phyloP scores from a whole-genome alignment of 2,329 filamentous ascomycete genomes.

The Scytalidium lignicola region DNA sequence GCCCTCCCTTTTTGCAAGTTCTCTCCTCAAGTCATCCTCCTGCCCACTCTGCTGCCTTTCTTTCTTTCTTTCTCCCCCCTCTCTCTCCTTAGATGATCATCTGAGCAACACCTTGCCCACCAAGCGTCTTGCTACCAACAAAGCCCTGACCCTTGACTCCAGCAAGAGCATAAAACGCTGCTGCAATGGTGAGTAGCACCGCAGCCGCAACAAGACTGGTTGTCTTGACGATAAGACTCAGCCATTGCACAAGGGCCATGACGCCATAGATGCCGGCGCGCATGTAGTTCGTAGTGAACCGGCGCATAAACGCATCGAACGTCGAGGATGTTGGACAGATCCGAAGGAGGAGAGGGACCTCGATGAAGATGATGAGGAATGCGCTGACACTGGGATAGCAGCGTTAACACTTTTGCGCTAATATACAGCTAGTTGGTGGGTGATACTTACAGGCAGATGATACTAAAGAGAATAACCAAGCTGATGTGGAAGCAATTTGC shows the following conservation, averaged over 20 bases:
- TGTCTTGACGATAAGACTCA: constrained; percentile 61
- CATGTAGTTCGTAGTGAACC: constrained; percentile 95
- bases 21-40: background rate
- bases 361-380: constrained; percentile 75
- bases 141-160: constrained; percentile 80
- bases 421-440: background rate
- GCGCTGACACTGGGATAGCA: constrained; percentile 52
- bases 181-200: constrained; percentile 72
- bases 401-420: constrained; percentile 4
- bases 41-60: background rate
- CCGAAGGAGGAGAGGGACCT: constrained; percentile 89
- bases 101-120: constrained; percentile 88
- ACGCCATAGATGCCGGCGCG: constrained; percentile 78
- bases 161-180: constrained; percentile 74
- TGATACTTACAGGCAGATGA: constrained; percentile 47
- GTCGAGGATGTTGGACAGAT: constrained; percentile 91
- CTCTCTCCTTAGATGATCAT: constrained; percentile 75
- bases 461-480: constrained; percentile 37
- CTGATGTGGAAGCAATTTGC: constrained; percentile 59
- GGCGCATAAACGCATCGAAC: constrained; percentile 87
- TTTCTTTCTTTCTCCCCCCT: background rate
- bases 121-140: constrained; percentile 91
- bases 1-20: too few species aligned
- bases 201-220: constrained; percentile 83
- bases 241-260: constrained; percentile 81